Conservation (phyloP, 306 rosid species). For the Prunus mume region DNA sequence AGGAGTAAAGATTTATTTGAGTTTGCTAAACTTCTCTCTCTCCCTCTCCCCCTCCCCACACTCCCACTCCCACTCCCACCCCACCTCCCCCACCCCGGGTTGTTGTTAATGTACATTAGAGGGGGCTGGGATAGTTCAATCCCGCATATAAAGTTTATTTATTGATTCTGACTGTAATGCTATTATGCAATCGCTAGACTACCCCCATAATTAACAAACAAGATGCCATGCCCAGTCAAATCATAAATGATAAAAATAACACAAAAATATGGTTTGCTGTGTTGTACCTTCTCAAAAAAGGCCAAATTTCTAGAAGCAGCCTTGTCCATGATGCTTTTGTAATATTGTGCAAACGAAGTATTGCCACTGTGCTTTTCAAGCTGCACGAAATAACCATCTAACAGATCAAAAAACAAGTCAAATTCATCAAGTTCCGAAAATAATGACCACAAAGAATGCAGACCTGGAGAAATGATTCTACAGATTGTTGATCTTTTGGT, state of each 20-base stretch:
- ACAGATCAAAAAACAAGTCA: neutral
- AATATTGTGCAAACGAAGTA: constrained; percentile 64
- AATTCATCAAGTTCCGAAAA: neutral
- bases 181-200: neutral
- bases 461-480: constrained; percentile 85
- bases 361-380: constrained; percentile 54
- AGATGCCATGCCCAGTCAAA: neutral
- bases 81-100: too few species aligned
- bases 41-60: neutral
- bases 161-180: neutral
- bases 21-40: neutral
- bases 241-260: neutral
- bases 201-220: neutral
- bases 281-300: constrained; percentile 56
- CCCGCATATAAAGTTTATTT: neutral
- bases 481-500: constrained; percentile 74
- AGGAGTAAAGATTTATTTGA: neutral
- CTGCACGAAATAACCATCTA: constrained; percentile 39
- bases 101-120: too few species aligned
- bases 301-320: constrained; percentile 62
- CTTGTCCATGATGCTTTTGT: constrained; percentile 70
- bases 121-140: neutral
- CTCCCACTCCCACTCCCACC: neutral
- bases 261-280: constrained; percentile 16
- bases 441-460: neutral